A percentile compares a stretch with the other conserved stretches of the same genome.
These are phyloP conservation scores for Xylariaceae sp. DNA, from an alignment of 2,329 filamentous ascomycete species.

Conservation along the genomic window DNA sequence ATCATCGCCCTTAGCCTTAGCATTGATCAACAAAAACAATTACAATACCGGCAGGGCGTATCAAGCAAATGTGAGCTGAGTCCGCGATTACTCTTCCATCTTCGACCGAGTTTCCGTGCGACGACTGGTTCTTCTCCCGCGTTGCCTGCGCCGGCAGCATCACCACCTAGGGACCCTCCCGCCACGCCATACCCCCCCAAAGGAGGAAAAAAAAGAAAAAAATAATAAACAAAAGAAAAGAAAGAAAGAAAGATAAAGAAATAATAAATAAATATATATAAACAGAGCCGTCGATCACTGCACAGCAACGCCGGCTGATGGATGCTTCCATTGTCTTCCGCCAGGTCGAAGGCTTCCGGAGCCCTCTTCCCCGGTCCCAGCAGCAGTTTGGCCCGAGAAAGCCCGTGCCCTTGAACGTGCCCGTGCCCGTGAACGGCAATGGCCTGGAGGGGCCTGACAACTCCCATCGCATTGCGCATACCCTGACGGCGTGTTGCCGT, in stretches of 20 bases:
- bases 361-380: constrained; percentile 38
- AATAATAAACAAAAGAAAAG: too few relatives aligned
- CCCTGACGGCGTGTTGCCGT: constrained; percentile 72
- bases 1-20: not conserved
- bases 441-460: constrained; percentile 47
- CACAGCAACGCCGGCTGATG: constrained; percentile 38
- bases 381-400: constrained; percentile 29
- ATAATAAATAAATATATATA: constrained; percentile 1
- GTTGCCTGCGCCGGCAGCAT: constrained; percentile 18
- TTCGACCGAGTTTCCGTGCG: not conserved
- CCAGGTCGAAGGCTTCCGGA: constrained; percentile 46
- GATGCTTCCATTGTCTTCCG: constrained; percentile 56
- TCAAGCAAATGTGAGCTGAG: not conserved
- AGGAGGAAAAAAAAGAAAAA: too few relatives aligned
- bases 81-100: not conserved
- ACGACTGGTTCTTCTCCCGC: constrained; percentile 9
- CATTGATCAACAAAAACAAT: not conserved
- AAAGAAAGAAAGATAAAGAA: too few relatives aligned
- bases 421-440: constrained; percentile 29
- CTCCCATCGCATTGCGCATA: constrained; percentile 65
- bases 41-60: not conserved
- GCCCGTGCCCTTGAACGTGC: not conserved
- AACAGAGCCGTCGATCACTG: not conserved
- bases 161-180: constrained; percentile 12
- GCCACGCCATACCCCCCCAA: too few relatives aligned